phyloP scores from a whole-genome alignment of 2,329 filamentous ascomycete species.

The Penicillium sp. region DNA sequence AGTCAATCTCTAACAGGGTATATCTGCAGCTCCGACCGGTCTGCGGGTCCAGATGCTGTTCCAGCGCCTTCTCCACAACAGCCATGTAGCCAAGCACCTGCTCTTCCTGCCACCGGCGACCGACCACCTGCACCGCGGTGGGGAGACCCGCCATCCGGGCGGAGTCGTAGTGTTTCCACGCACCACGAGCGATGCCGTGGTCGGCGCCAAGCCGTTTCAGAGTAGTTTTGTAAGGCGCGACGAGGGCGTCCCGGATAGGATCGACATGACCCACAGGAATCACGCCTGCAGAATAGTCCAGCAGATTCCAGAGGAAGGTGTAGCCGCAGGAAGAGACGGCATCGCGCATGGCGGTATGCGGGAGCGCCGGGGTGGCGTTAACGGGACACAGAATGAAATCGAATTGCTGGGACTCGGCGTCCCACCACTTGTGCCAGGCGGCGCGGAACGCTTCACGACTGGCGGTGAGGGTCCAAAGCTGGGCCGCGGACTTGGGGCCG shows the following conservation, averaged over 20 bases:
- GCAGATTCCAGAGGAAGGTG: constrained; percentile 89
- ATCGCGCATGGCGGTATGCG: constrained; percentile 82
- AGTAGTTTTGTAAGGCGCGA: constrained; percentile 48
- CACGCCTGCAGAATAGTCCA: constrained; percentile 84
- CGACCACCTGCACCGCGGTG: constrained; percentile 82
- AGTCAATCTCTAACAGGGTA: constrained; percentile 41
- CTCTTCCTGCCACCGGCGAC: constrained; percentile 78
- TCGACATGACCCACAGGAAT: constrained; percentile 86
- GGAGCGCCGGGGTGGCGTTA: constrained; percentile 86
- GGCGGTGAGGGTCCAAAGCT: constrained; percentile 81
- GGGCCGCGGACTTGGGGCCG: constrained; percentile 70
- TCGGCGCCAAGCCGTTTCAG: constrained; percentile 50
- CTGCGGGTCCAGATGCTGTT: constrained; percentile 40
- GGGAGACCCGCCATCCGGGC: constrained; percentile 83
- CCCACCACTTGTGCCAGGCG: constrained; percentile 85
- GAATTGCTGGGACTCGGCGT: constrained; percentile 65
- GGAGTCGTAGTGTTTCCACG: constrained; percentile 84
- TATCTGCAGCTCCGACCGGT: constrained; percentile 39
- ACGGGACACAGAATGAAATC: constrained; percentile 83
- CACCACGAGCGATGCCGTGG: constrained; percentile 78
- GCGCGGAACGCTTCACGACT: constrained; percentile 76
- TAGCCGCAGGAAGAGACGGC: constrained; percentile 87
- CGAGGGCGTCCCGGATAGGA: constrained; percentile 65
- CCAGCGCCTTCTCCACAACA: constrained; percentile 73
- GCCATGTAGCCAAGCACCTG: constrained; percentile 83